phyloP scores from a whole-genome alignment of 202 grass and related monocot genomes.

The Schoenoplectus tabernaemontani region DNA sequence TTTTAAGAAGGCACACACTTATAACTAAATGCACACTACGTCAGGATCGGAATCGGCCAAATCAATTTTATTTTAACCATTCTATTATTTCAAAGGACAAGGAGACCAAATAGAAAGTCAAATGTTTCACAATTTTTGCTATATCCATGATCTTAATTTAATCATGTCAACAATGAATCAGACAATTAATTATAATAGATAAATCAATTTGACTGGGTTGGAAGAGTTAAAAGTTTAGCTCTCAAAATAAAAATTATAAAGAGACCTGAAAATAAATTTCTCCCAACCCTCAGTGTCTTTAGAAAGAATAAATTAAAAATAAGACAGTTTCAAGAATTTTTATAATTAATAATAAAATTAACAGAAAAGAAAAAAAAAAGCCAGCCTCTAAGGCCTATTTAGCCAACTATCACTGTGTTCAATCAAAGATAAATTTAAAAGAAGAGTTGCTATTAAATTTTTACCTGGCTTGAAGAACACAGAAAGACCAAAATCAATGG shows the following conservation, averaged over 20 bases:
- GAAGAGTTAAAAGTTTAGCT: background rate
- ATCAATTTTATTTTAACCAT: background rate
- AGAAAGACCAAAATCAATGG: constrained; percentile 96
- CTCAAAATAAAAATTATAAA: background rate
- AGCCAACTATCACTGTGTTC: background rate
- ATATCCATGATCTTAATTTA: background rate
- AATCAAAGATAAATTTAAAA: constrained; percentile 12
- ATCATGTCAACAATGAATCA: background rate
- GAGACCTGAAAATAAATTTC: background rate
- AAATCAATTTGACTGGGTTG: background rate
- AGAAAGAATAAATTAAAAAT: background rate
- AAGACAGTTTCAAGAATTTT: background rate
- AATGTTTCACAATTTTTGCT: background rate
- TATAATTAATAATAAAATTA: constrained; percentile 8
- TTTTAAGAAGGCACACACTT: too few relatives aligned
- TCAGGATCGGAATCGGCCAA: background rate
- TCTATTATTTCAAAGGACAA: background rate
- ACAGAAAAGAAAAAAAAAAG: too few relatives aligned
- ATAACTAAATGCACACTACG: too few relatives aligned
- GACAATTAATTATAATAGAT: background rate
- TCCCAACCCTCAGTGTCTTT: background rate
- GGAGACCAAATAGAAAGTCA: background rate
- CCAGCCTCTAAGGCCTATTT: too few relatives aligned
- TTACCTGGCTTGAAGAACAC: constrained; percentile 80
- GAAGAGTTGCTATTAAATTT: background rate